These are phyloP conservation scores for Pseudozyma pruni DNA, from an alignment of 1,284 basidiomycete species.

Conservation along the genomic window DNA sequence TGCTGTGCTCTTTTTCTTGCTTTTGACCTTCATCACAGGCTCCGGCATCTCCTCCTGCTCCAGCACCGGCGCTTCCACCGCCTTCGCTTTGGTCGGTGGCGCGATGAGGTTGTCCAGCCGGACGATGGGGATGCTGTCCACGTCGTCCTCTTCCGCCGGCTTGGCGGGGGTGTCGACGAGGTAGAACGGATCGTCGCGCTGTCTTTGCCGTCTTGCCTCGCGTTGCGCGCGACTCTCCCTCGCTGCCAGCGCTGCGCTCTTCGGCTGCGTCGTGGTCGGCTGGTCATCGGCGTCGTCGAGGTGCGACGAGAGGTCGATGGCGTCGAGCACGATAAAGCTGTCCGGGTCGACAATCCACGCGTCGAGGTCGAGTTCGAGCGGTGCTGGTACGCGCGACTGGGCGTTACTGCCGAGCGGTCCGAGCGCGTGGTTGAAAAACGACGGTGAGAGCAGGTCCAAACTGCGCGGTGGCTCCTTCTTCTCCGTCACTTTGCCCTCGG, in stretches of 20 bases:
- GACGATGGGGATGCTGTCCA: constrained; percentile 62
- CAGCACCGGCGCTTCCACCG: constrained; percentile 19
- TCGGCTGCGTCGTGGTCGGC: neutral
- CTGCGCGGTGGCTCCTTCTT: constrained; percentile 76
- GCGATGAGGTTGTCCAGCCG: constrained; percentile 33
- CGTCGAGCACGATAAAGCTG: constrained; percentile 23
- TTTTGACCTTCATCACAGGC: neutral
- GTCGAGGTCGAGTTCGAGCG: constrained; percentile 86
- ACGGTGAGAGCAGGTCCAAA: constrained; percentile 83
- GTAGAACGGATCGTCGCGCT: constrained; percentile 49
- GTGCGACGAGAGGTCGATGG: constrained; percentile 14
- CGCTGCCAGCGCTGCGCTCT: neutral
- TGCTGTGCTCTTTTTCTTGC: constrained; percentile 15
- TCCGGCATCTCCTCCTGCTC: constrained; percentile 52
- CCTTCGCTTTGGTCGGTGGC: neutral
- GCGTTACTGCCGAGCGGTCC: constrained; percentile 84
- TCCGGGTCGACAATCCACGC: constrained; percentile 77
- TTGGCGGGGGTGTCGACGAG: constrained; percentile 20
- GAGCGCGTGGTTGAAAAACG: constrained; percentile 83
- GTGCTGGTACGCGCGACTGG: constrained; percentile 81
- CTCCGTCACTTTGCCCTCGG: neutral
- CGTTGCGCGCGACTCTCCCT: constrained; percentile 7
- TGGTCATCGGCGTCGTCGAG: constrained; percentile 9
- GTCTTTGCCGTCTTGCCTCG: constrained; percentile 9
- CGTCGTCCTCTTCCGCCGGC: constrained; percentile 27